Percentiles rank a stretch among this genome's conserved stretches.
These are phyloP conservation scores for Amphibolis antarctica DNA, from an alignment of 106 monocot genomes.

Conservation along the genomic window DNA sequence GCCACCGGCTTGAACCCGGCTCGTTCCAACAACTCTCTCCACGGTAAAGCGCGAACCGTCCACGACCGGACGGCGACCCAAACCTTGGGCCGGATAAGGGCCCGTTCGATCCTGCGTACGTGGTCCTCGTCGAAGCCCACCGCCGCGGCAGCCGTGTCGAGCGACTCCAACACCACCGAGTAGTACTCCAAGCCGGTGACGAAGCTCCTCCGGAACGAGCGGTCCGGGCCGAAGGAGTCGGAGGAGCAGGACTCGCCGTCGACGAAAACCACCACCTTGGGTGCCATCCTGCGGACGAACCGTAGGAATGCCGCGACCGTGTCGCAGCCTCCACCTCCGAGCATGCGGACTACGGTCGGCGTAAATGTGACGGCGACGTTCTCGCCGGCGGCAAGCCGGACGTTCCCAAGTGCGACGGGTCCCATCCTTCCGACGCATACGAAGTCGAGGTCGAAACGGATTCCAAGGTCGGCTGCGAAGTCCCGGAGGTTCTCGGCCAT, in stretches of 20 bases:
- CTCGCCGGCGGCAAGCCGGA: conserved; percentile 14
- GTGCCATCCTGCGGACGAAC: conserved; percentile 5
- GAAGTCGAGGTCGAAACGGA: conserved; percentile 11
- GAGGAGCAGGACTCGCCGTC: conserved; percentile 8
- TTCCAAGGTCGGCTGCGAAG: conserved; percentile 10
- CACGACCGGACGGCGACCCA: conserved; percentile 2
- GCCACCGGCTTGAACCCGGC: conserved; percentile 14
- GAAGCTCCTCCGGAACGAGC: conserved; percentile 14
- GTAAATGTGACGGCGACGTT: conserved; percentile 18
- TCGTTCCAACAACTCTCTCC: conserved; percentile 12
- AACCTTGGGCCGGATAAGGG: conserved; percentile 8
- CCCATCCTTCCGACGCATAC: conserved; percentile 7
- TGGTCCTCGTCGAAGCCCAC: conserved; percentile 11
- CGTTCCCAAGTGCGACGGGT: conserved; percentile 2
- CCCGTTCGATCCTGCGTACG: conserved; percentile 10
- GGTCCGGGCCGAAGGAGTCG: conserved; percentile 5
- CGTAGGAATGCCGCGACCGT: conserved; percentile 5
- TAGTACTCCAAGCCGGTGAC: conserved; percentile 14
- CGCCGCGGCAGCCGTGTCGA: conserved; percentile 10
- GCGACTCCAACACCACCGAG: conserved; percentile 11
- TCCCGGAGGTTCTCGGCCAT: conserved; percentile 65
- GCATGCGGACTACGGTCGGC: conserved; percentile 7
- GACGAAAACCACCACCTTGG: conserved; percentile 15
- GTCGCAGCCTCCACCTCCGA: conserved; percentile 3
- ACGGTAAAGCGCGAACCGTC: neutral